Base-by-base conservation (phyloP, 2,329 filamentous ascomycete species). In the Pezicula radicicola region DNA sequence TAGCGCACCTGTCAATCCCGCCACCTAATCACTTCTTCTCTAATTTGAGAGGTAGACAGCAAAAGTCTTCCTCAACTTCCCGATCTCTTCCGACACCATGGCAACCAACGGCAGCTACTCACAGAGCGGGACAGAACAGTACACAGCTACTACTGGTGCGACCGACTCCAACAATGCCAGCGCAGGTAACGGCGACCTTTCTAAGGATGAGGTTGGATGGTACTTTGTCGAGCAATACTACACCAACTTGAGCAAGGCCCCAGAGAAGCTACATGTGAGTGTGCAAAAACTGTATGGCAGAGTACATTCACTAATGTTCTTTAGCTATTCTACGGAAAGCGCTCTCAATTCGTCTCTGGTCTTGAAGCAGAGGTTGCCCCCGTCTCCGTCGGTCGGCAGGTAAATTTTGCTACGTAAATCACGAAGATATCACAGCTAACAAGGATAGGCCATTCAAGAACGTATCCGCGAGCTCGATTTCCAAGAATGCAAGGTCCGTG, bases 141-240 rank as follows among this genome's bases (percentile, higher is more conserved):
- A 67, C 39, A 54, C 65, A 52, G 63, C 64, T 53, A 68, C 65
- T 47, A 62, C 64, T 40, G 61, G 59, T 50, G 49, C 64, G 35
- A 48, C 60, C 49, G 61, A 63, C 28, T 54, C 64, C 13, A 58
- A 54, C 42, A 58, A 55, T 43, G 63, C 60, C 63, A 67, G 65
- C 57, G 60, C 66, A 39, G 64, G 64, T 51, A 74, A 70, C 63
- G 74, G 67, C 67, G 77, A 80, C 63, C 73, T 84, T 39, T 77
- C 79, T 64, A 97, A 96, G 78, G 91, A 96, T 70, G 91, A 97
- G 76, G 91, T 99, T 62, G 94, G 91, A 72, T 99, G 94, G 94
- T 97, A 93, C 77, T 99, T 99, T 64, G 94, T 99, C 53, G 92
- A 97, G 81, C 91, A 96, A 74, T 99, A 97, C 80, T 99, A 99